Conservation (phyloP, 495 filamentous ascomycete species). For the Talaromyces adpressus region DNA sequence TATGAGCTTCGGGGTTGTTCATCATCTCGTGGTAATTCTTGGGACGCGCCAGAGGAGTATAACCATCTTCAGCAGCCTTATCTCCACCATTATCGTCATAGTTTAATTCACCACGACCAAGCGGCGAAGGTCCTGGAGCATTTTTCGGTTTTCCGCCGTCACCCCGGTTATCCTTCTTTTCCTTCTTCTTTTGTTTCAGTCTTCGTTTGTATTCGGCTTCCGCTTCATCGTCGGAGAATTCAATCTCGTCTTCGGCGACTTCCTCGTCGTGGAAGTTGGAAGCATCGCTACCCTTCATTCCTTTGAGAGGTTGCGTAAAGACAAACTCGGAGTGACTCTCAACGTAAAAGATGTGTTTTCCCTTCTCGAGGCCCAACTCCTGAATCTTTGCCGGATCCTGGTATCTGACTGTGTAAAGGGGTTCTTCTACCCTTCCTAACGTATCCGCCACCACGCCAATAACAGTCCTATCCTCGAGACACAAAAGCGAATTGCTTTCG, state of each 20-base stretch:
- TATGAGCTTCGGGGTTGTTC: constrained; percentile 35
- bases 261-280: constrained; percentile 94
- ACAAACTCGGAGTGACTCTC: constrained; percentile 67
- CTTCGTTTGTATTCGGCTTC: constrained; percentile 76
- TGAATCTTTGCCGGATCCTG: constrained; percentile 56
- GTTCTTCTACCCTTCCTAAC: constrained; percentile 73
- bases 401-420: constrained; percentile 73
- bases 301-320: constrained; percentile 72
- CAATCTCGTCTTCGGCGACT: constrained; percentile 72
- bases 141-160: constrained; percentile 23
- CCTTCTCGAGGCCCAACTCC: constrained; percentile 53
- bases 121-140: constrained; percentile 30
- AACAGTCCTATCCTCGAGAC: constrained; percentile 64
- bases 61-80: constrained; percentile 38
- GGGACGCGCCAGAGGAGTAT: constrained; percentile 62
- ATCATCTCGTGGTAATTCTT: constrained; percentile 50
- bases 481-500: constrained; percentile 75
- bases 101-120: constrained; percentile 42
- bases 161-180: constrained; percentile 34
- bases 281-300: constrained; percentile 79
- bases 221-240: constrained; percentile 94
- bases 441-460: constrained; percentile 77
- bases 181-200: constrained; percentile 51
- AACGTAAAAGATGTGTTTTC: constrained; percentile 71
- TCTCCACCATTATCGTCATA: constrained; percentile 54